Conservation (phyloP, 257 asterid species). For the Salvia splendens region DNA sequence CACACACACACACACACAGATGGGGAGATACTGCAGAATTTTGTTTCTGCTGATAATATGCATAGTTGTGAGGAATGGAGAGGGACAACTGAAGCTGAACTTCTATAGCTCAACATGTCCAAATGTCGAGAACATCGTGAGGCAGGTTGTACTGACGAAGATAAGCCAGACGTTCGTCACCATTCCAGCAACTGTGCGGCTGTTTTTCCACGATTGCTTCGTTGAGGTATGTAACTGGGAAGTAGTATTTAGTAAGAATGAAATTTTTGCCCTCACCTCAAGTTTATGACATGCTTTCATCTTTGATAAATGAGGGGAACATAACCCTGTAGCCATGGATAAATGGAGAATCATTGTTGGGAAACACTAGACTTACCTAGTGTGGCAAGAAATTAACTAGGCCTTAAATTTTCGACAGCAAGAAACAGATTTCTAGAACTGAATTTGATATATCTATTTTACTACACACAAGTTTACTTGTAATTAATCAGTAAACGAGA, state of each 20-base stretch:
- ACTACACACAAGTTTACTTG: no score
- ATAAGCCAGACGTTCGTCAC: conserved; percentile 52
- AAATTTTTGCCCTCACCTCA: no score
- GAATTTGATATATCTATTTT: not conserved
- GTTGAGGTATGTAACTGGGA: conserved; percentile 47
- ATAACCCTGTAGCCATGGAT: not conserved
- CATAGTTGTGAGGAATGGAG: conserved; percentile 36
- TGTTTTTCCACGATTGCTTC: conserved; percentile 77
- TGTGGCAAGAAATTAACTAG: no score
- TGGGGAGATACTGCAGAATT: conserved; percentile 21
- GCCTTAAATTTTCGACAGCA: not conserved
- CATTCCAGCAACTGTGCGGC: conserved; percentile 69
- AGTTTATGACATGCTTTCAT: no score
- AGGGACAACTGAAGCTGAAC: conserved; percentile 49
- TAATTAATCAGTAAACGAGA: no score
- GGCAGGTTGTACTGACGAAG: conserved; percentile 47
- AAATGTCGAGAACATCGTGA: conserved; percentile 54
- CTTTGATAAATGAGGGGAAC: not conserved
- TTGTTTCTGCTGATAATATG: conserved; percentile 36
- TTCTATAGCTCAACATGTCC: conserved; percentile 60
- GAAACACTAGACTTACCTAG: no score
- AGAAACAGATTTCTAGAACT: not conserved
- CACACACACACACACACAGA: not conserved
- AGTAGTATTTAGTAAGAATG: no score
- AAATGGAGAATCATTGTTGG: no score